phyloP scores from a whole-genome alignment of 345 rosid species.

The Pelargonium nanum region DNA sequence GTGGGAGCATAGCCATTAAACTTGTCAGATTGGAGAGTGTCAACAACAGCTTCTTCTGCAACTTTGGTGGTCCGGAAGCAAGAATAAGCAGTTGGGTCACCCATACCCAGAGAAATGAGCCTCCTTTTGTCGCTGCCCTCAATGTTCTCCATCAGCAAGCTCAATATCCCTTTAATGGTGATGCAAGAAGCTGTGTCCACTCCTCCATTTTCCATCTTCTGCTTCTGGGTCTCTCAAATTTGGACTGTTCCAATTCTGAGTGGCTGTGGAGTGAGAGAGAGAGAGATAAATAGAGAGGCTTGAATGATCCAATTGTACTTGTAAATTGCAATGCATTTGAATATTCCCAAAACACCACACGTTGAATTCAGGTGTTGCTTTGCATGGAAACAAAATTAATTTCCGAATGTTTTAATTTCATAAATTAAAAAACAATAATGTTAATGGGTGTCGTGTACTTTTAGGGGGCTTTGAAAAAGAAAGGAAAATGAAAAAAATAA shows the following conservation, averaged over 20 bases:
- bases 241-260: not conserved
- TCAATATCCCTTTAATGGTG: slow-evolving; percentile 12
- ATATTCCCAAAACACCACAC: not conserved
- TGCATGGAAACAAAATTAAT: not conserved
- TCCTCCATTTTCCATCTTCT: not conserved
- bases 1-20: slow-evolving; percentile 95
- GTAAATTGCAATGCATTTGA: too few species aligned
- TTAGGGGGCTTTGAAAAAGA: too few species aligned
- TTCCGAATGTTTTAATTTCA: too few species aligned
- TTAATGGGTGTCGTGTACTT: too few species aligned
- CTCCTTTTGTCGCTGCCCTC: not conserved
- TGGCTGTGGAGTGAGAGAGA: too few species aligned
- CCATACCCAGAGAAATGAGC: slow-evolving; percentile 67
- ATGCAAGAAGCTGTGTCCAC: slow-evolving; percentile 5
- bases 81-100: slow-evolving; percentile 79
- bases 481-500: too few species aligned
- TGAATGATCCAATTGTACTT: not conserved
- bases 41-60: slow-evolving; percentile 55
- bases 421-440: too few species aligned
- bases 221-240: not conserved
- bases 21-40: slow-evolving; percentile 57
- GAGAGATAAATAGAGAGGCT: not conserved
- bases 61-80: slow-evolving; percentile 61
- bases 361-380: not conserved
- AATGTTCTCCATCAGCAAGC: slow-evolving; percentile 11